Evolutionary conservation across 1,139 yeast genomes (phyloP).

Genomic region (Protomyces gravidus): DNA sequence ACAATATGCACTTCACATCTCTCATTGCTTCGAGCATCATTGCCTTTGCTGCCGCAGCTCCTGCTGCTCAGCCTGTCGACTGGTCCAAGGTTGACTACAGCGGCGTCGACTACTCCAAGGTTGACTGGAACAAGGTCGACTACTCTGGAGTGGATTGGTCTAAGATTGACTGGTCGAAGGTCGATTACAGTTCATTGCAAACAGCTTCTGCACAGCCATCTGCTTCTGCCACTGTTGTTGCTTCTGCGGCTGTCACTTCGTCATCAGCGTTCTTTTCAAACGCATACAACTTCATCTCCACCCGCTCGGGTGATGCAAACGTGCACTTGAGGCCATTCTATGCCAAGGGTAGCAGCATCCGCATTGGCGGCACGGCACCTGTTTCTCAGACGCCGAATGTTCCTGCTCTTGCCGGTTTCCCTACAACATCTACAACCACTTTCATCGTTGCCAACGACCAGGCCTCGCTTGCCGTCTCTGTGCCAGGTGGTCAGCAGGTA

Average conservation of each 20-base stretch:
- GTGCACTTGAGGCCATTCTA: conserved; percentile 9
- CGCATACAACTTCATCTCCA: conserved; percentile 11
- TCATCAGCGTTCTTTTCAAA: not conserved
- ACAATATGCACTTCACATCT: not conserved
- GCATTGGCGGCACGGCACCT: conserved; percentile 14
- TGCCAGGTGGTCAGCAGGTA: conserved; percentile 19
- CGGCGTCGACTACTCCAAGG: conserved; percentile 6
- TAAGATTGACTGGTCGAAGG: not conserved
- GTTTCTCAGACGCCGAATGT: conserved; percentile 2
- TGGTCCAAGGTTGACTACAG: conserved; percentile 16
- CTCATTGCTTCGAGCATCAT: not conserved
- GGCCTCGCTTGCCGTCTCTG: conserved; percentile 2
- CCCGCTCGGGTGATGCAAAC: conserved; percentile 3
- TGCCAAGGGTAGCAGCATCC: conserved; percentile 2
- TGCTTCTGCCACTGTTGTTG: conserved; percentile 1
- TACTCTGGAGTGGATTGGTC: conserved; percentile 1
- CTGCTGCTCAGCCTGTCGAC: conserved; percentile 6
- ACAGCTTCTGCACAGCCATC: not conserved
- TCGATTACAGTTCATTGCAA: not conserved
- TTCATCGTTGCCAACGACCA: not conserved
- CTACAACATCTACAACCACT: not conserved
- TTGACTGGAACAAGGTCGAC: not conserved
- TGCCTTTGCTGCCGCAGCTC: not conserved
- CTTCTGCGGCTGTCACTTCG: no score
- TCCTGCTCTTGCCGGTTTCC: conserved; percentile 1